Conservation (phyloP, 192 early-diverging fungal genomes). For the Linnemannia elongata region DNA sequence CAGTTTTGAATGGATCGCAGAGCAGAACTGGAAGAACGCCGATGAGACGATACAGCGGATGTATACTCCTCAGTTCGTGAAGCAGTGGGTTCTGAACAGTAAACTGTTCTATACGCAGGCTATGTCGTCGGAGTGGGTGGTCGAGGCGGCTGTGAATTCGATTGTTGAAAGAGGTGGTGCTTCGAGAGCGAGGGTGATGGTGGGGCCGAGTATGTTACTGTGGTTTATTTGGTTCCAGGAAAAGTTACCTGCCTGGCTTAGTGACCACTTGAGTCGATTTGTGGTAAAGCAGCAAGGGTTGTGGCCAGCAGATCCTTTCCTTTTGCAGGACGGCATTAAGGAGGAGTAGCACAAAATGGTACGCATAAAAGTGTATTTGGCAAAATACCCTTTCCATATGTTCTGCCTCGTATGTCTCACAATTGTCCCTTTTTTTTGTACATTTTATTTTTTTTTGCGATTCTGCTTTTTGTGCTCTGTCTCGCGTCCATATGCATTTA, state of each 20-base stretch:
- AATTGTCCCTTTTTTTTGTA: background rate
- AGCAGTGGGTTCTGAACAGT: background rate
- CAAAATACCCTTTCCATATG: too few relatives aligned
- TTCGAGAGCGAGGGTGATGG: constrained; percentile 30
- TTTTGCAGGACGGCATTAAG: constrained; percentile 8
- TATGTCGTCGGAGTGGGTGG: constrained; percentile 51
- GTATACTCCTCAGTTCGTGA: constrained; percentile 30
- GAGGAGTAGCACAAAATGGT: constrained; percentile 11
- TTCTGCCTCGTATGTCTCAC: background rate
- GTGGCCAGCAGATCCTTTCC: too few relatives aligned
- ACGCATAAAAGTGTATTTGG: constrained; percentile 12
- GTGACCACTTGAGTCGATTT: constrained; percentile 28
- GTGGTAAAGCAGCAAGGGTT: background rate
- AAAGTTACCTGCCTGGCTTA: constrained; percentile 29
- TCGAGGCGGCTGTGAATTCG: constrained; percentile 28
- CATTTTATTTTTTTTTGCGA: background rate
- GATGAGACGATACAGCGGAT: constrained; percentile 18
- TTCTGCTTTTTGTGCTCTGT: background rate
- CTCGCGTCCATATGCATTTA: background rate
- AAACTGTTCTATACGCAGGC: constrained; percentile 19
- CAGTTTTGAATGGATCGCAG: background rate
- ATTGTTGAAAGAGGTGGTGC: constrained; percentile 36
- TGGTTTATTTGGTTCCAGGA: constrained; percentile 19
- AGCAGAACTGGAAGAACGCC: constrained; percentile 24
- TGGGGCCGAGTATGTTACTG: constrained; percentile 29